Conservation (phyloP, 2,329 filamentous ascomycete species). For the Colletotrichum sp. region DNA sequence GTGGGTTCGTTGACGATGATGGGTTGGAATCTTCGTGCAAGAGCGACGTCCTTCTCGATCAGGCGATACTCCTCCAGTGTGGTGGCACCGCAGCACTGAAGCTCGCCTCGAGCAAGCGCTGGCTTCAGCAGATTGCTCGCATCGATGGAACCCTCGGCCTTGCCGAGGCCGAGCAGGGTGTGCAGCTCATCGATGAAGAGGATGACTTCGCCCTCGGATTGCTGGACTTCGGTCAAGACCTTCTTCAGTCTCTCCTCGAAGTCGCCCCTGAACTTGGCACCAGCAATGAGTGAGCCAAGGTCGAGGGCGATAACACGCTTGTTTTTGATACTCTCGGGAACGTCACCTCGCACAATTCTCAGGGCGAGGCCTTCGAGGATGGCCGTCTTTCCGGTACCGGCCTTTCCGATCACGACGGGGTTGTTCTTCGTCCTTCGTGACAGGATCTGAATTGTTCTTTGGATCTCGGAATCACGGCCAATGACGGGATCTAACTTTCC, state of each 20-base stretch:
- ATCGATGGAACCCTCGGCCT: conserved; percentile 95
- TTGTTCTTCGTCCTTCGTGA: conserved; percentile 96
- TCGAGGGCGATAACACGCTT: conserved; percentile 90
- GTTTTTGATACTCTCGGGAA: conserved; percentile 94
- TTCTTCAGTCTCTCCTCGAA: conserved; percentile 94
- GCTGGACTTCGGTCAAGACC: conserved; percentile 88
- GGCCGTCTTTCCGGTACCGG: conserved; percentile 93
- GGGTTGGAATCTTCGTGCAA: conserved; percentile 92
- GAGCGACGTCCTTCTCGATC: conserved; percentile 95
- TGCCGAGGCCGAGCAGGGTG: conserved; percentile 88
- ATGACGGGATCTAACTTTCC: conserved; percentile 97
- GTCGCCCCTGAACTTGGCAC: conserved; percentile 93
- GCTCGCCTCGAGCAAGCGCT: conserved; percentile 86
- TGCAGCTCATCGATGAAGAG: conserved; percentile 96
- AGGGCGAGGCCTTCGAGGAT: conserved; percentile 90
- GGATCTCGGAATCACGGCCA: conserved; percentile 88
- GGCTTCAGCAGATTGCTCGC: conserved; percentile 95
- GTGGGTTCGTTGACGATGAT: conserved; percentile 92
- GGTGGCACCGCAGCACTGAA: conserved; percentile 95
- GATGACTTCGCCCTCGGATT: conserved; percentile 88
- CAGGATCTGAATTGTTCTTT: conserved; percentile 91
- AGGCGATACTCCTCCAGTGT: conserved; percentile 90
- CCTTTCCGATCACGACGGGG: conserved; percentile 89
- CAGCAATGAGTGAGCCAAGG: conserved; percentile 90
- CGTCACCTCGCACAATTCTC: conserved; percentile 89